Percentiles rank a stretch among this genome's conserved stretches.
Evolutionary conservation across 768 basidiomycete species (phyloP).

Genomic region (Leucosporidium yakuticum): DNA sequence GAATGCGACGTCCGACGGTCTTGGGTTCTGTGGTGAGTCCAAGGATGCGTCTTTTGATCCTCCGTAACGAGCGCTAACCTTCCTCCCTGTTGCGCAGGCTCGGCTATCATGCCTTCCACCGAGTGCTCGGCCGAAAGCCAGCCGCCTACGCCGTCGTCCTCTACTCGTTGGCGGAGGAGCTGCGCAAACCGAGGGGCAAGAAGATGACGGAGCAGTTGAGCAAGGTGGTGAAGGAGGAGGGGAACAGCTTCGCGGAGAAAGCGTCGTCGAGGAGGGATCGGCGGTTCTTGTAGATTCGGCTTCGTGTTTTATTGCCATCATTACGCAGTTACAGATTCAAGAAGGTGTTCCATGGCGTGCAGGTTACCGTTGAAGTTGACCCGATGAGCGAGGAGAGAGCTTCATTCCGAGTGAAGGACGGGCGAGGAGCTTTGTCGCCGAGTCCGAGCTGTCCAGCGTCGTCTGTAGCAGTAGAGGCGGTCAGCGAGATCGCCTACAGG

Average conservation of each 20-base stretch:
- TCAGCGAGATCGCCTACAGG: no score
- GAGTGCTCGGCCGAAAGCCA: constrained; percentile 56
- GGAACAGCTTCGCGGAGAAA: neutral
- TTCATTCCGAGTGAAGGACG: neutral
- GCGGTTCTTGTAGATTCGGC: neutral
- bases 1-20: constrained; percentile 51
- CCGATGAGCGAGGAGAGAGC: neutral
- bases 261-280: neutral
- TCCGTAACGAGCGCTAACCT: no score
- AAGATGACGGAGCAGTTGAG: neutral
- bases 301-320: neutral
- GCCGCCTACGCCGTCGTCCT: constrained; percentile 38
- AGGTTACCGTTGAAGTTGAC: neutral
- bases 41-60: neutral
- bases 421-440: neutral
- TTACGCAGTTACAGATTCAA: neutral
- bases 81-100: constrained; percentile 53
- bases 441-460: neutral
- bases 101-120: constrained; percentile 69
- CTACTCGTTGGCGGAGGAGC: neutral
- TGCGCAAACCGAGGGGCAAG: neutral
- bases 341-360: neutral
- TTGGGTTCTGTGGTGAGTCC: constrained; percentile 57
- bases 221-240: neutral
- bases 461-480: neutral